Evolutionary conservation across 2,329 filamentous ascomycete species (phyloP).

Genomic region (Pyricularia sp.): DNA sequence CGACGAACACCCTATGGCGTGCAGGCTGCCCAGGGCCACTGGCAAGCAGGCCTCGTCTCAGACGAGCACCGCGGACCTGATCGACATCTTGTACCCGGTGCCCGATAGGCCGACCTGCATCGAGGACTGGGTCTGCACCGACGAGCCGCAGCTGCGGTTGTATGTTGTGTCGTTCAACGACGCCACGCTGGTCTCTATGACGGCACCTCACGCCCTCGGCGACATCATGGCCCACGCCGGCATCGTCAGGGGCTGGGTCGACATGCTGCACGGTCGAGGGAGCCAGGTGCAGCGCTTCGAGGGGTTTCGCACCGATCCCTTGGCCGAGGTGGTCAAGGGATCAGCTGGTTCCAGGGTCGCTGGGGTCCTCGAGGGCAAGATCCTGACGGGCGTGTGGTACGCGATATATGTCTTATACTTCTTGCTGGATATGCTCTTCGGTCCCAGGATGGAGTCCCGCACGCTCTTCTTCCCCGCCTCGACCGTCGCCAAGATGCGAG

Average conservation of each 20-base stretch:
- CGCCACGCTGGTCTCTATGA: conserved; percentile 26
- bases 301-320: conserved; percentile 21
- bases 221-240: conserved; percentile 32
- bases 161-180: conserved; percentile 33
- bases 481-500: conserved; percentile 19
- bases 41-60: background rate
- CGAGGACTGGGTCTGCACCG: conserved; percentile 25
- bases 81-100: conserved; percentile 8
- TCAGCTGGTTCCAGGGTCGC: no score
- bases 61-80: background rate
- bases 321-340: background rate
- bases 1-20: conserved; percentile 24
- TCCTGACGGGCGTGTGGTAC: conserved; percentile 17
- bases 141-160: conserved; percentile 30
- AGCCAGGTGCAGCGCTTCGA: conserved; percentile 24
- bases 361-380: conserved; percentile 8
- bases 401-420: conserved; percentile 23
- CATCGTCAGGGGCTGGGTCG: conserved; percentile 34
- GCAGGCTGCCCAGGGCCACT: conserved; percentile 17
- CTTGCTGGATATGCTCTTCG: conserved; percentile 22
- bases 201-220: conserved; percentile 34
- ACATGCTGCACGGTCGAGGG: conserved; percentile 29
- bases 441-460: conserved; percentile 21
- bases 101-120: conserved; percentile 8
- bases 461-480: conserved; percentile 27